Evolutionary conservation across 2,329 filamentous ascomycete genomes (phyloP).

Genomic region (Fusarium stilboides): DNA sequence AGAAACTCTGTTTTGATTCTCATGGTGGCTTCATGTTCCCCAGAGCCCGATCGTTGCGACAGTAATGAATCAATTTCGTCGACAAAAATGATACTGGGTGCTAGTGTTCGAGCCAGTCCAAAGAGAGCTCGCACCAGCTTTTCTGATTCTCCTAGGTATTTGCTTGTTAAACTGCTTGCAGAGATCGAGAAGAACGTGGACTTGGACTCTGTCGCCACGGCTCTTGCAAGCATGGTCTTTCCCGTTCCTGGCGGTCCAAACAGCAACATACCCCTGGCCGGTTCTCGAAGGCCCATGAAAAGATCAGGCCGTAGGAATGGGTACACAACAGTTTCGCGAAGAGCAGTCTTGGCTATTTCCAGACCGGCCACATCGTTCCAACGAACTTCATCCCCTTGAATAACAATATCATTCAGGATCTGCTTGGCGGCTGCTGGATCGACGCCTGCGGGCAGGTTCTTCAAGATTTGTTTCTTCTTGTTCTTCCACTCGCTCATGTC

Average conservation of each 20-base stretch:
- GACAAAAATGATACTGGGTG: constrained; percentile 97
- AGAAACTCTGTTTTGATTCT: constrained; percentile 98
- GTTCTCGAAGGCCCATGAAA: constrained; percentile 95
- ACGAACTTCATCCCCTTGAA: constrained; percentile 93
- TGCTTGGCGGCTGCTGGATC: constrained; percentile 88
- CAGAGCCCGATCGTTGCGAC: constrained; percentile 84
- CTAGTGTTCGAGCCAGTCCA: constrained; percentile 86
- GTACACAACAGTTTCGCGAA: constrained; percentile 97
- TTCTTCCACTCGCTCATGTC: constrained; percentile 71
- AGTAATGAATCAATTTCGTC: constrained; percentile 97
- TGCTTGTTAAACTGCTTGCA: constrained; percentile 92
- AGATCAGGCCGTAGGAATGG: constrained; percentile 95
- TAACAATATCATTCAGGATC: constrained; percentile 95
- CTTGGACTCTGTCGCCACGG: constrained; percentile 93
- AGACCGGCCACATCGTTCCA: constrained; percentile 96
- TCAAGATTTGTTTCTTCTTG: constrained; percentile 76
- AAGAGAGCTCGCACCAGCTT: constrained; percentile 96
- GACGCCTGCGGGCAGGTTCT: constrained; percentile 84
- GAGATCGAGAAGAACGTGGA: constrained; percentile 98
- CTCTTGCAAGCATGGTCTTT: constrained; percentile 95
- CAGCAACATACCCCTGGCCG: constrained; percentile 92
- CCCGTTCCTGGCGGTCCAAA: constrained; percentile 98
- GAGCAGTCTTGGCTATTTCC: constrained; percentile 88
- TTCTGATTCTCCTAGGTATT: constrained; percentile 96
- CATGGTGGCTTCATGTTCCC: constrained; percentile 92